A percentile compares a stretch with the other conserved stretches of the same genome.
phyloP scores from a whole-genome alignment of 768 basidiomycete species.

The Kwoniella europaea region DNA sequence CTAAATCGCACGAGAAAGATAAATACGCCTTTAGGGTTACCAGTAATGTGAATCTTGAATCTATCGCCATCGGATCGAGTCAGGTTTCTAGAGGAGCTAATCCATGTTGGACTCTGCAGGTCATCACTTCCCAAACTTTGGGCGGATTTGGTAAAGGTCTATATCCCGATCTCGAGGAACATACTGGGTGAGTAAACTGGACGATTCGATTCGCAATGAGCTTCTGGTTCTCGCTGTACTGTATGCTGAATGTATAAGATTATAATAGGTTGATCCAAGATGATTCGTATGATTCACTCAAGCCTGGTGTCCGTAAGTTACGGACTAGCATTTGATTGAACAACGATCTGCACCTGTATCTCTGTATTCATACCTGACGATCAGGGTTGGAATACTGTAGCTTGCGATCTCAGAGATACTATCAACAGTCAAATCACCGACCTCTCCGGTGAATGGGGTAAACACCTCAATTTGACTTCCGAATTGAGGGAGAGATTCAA shows the following conservation, averaged over 20 bases:
- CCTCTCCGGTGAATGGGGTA: conserved; percentile 27
- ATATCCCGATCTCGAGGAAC: conserved; percentile 33
- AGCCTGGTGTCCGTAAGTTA: conserved; percentile 34
- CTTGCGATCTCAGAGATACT: conserved; percentile 27
- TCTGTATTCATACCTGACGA: neutral
- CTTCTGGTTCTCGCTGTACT: neutral
- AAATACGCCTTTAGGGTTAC: conserved; percentile 42
- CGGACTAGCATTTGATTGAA: neutral
- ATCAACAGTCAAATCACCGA: conserved; percentile 22
- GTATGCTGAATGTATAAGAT: neutral
- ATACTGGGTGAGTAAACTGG: conserved; percentile 23
- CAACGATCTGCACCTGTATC: neutral
- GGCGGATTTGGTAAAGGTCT: conserved; percentile 39
- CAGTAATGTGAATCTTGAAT: conserved; percentile 32
- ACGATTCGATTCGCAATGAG: neutral
- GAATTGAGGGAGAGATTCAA: conserved; percentile 33
- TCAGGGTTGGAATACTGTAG: neutral
- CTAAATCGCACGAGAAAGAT: conserved; percentile 25
- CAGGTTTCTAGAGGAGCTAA: neutral
- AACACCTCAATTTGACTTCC: conserved; percentile 28
- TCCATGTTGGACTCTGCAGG: neutral
- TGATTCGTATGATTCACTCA: conserved; percentile 40
- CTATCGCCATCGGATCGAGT: neutral
- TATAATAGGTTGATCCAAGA: conserved; percentile 24
- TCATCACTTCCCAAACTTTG: conserved; percentile 38